Evolutionary conservation across 176 grass and related monocot species (phyloP).

Genomic region (Bothriochloa decipiens): DNA sequence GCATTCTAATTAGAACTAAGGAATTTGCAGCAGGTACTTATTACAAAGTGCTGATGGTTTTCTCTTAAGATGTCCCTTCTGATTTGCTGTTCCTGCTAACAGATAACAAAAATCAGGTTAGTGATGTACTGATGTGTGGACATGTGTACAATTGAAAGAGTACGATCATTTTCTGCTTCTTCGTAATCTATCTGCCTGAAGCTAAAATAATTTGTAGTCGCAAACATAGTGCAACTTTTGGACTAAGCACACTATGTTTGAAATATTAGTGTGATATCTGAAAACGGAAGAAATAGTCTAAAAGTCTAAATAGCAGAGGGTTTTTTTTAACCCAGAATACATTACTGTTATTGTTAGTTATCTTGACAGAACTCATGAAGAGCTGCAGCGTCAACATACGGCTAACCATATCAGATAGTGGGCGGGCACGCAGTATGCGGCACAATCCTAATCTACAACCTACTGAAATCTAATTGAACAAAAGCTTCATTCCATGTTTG

Average conservation of each 20-base stretch:
- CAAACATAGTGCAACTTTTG: neutral
- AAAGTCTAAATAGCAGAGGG: conserved; percentile 11
- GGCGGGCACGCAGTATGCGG: neutral
- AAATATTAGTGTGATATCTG: conserved; percentile 8
- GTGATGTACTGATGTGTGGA: neutral
- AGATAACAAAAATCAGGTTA: conserved; percentile 31
- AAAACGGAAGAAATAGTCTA: neutral
- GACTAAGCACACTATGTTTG: neutral
- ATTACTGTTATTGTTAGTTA: neutral
- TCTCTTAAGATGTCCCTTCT: conserved; percentile 38
- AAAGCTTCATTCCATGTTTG: neutral
- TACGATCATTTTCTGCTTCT: neutral
- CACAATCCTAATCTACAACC: neutral
- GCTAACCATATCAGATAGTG: neutral
- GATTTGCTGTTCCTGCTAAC: conserved; percentile 46
- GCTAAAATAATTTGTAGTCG: neutral
- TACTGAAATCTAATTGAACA: conserved; percentile 1
- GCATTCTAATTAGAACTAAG: neutral
- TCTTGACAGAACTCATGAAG: neutral
- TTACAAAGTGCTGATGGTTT: neutral
- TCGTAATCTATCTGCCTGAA: neutral
- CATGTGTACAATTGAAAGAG: neutral
- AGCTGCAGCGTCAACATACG: neutral
- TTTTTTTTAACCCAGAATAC: neutral
- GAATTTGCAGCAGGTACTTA: conserved; percentile 15